Conservation (phyloP, 2,329 filamentous ascomycete species). For the Cephalotrichum gorgonifer region DNA sequence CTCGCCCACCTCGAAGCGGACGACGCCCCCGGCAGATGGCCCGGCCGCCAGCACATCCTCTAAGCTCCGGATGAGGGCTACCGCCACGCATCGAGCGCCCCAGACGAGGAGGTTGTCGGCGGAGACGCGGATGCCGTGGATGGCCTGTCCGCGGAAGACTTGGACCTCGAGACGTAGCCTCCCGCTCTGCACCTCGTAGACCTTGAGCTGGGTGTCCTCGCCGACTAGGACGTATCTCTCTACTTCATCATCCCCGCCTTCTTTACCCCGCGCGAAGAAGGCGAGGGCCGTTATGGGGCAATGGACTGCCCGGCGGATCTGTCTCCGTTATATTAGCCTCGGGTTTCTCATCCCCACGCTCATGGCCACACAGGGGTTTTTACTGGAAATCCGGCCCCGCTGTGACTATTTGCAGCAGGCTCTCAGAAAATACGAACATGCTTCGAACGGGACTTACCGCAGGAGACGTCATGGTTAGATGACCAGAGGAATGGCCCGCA, state of each 20-base stretch:
- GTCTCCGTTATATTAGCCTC: neutral
- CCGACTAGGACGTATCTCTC: slow-evolving; percentile 41
- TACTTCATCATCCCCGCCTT: neutral
- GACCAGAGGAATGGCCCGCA: neutral
- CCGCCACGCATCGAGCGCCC: slow-evolving; percentile 55
- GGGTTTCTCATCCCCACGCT: too few species aligned
- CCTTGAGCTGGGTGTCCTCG: slow-evolving; percentile 47
- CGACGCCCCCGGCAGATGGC: neutral
- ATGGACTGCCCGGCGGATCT: neutral
- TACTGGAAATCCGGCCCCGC: too few species aligned
- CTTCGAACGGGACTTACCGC: neutral
- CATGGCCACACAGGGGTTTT: too few species aligned
- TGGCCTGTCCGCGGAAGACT: slow-evolving; percentile 57
- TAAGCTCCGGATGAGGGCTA: slow-evolving; percentile 12
- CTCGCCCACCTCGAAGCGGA: slow-evolving; percentile 3
- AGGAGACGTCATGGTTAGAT: neutral
- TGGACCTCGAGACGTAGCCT: slow-evolving; percentile 28
- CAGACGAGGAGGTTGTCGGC: slow-evolving; percentile 46
- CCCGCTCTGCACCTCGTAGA: slow-evolving; percentile 34
- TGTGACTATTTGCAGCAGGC: neutral
- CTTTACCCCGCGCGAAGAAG: slow-evolving; percentile 27
- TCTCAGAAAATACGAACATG: too few species aligned
- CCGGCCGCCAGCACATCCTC: neutral
- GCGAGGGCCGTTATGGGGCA: slow-evolving; percentile 51
- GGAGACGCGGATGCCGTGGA: slow-evolving; percentile 59